Evolutionary conservation across 495 filamentous ascomycete genomes (phyloP).

Genomic region (Xylaria longipes): DNA sequence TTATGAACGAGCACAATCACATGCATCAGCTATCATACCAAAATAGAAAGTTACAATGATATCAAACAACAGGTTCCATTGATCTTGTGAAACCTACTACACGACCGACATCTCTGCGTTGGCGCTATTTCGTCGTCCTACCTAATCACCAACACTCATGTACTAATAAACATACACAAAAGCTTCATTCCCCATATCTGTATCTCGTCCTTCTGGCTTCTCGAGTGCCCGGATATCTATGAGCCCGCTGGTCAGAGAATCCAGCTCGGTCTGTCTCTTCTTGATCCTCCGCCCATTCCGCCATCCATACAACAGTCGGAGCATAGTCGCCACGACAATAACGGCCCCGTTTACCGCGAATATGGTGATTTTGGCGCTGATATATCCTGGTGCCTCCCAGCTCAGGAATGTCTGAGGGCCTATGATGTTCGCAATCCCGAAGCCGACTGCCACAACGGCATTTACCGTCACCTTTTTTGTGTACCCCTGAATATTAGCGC

Average conservation of each 20-base stretch:
- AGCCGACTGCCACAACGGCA: conserved; percentile 62
- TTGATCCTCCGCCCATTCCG: conserved; percentile 51
- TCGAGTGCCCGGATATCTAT: conserved; percentile 1
- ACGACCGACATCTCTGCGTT: neutral
- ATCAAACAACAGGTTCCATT: neutral
- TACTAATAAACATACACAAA: conserved; percentile 17
- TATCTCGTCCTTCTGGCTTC: conserved; percentile 5
- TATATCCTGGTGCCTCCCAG: conserved; percentile 64
- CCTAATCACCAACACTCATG: neutral
- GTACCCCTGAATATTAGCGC: conserved; percentile 21
- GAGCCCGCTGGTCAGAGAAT: neutral
- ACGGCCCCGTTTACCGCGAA: conserved; percentile 53
- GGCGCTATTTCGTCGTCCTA: neutral
- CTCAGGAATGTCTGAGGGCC: conserved; percentile 72
- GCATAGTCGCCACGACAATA: conserved; percentile 45
- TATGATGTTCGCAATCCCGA: conserved; percentile 71
- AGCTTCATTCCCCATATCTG: conserved; percentile 13
- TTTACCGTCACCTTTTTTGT: conserved; percentile 24
- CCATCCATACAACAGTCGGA: conserved; percentile 55
- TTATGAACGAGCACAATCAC: neutral
- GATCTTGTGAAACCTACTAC: neutral
- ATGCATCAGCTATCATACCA: neutral
- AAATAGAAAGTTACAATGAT: neutral
- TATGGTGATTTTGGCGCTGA: conserved; percentile 67
- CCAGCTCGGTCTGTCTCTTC: conserved; percentile 4